Evolutionary conservation across 768 basidiomycete genomes (phyloP), one percentile per base, ranked within the genome.

Genomic region (Porphyrellus cyaneotinctus): DNA sequence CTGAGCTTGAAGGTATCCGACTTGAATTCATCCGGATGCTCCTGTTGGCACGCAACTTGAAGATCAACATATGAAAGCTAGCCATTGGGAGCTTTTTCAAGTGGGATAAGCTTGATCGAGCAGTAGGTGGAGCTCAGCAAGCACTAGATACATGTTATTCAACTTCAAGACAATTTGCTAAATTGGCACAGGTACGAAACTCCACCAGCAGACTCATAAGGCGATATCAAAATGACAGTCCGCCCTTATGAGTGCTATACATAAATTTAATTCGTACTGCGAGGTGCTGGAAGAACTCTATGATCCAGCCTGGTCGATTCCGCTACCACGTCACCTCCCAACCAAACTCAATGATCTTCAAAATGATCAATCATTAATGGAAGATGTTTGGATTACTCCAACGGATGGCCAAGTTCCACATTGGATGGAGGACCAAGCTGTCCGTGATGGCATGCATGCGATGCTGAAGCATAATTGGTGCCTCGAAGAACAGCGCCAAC

Each of bases 231-330:
- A n/a, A n/a, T n/a, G n/a, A n/a, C n/a, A n/a, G 9, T 51, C 54
- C 4, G 30, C 51, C 0, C 17, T 56, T 2, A 52, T 56, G 46
- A 33, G 30, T 1, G 31, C 49, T 5, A 55, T 55, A 2, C 28
- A 32, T 0, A 73, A 69, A 35, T 73, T 59, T 47, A 74, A 73
- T 33, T 31, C 13, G 0, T 65, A 67, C 9, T 52, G 43, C 10
- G 23, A 32, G 9, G 23, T 38, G 15, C 26, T 46, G 13, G 30
- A 30, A 31, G 8, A 18, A 5, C 10, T 46, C 0, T 18, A 52
- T 14, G 36, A 52, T 18, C 37, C 28, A 0, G 7, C 10, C 0
- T 44, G 20, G n/a, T 18, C 18, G 1, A 51, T 51, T 6, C 43
- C 28, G 1, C 23, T 51, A 2, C 43, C 36, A 7, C 17, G 9